Percentiles rank a stretch among this genome's conserved stretches.
These are phyloP conservation scores for Penicillium lividum DNA, from an alignment of 495 filamentous ascomycete species.

Conservation along the genomic window DNA sequence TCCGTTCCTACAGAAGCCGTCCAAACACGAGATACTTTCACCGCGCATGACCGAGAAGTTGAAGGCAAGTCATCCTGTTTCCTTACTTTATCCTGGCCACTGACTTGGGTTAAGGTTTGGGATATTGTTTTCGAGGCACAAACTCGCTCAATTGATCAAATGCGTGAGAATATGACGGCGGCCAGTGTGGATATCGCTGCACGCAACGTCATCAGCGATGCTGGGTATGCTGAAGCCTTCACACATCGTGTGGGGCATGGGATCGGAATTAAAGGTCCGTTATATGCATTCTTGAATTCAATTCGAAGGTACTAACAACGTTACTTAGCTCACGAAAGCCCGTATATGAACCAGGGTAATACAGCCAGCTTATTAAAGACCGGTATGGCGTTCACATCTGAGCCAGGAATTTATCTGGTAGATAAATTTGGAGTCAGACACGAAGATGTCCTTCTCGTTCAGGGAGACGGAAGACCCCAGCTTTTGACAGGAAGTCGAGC, in stretches of 20 bases:
- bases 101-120: slow-evolving; percentile 39
- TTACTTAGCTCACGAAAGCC: slow-evolving; percentile 50
- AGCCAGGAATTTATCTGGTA: slow-evolving; percentile 56
- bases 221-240: slow-evolving; percentile 52
- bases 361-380: slow-evolving; percentile 34
- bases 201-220: slow-evolving; percentile 47
- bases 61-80: slow-evolving; percentile 15
- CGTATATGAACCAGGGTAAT: slow-evolving; percentile 59
- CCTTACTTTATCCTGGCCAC: neutral
- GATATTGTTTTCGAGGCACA: slow-evolving; percentile 53
- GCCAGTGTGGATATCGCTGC: slow-evolving; percentile 57
- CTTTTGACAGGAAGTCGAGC: slow-evolving; percentile 48
- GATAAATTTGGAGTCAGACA: slow-evolving; percentile 56
- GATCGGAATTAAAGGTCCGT: slow-evolving; percentile 54
- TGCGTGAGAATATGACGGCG: slow-evolving; percentile 46
- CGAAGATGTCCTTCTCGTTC: slow-evolving; percentile 54
- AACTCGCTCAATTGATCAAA: slow-evolving; percentile 41
- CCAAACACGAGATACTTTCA: slow-evolving; percentile 6
- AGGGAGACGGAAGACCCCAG: slow-evolving; percentile 43
- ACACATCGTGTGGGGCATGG: slow-evolving; percentile 60
- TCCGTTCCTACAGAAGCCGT: slow-evolving; percentile 31
- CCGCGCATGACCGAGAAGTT: slow-evolving; percentile 44
- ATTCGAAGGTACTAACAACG: neutral
- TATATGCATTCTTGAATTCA: neutral
- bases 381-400: slow-evolving; percentile 58